Conservation (phyloP, 768 basidiomycete genomes). For the Rhodocollybia butyracea region DNA sequence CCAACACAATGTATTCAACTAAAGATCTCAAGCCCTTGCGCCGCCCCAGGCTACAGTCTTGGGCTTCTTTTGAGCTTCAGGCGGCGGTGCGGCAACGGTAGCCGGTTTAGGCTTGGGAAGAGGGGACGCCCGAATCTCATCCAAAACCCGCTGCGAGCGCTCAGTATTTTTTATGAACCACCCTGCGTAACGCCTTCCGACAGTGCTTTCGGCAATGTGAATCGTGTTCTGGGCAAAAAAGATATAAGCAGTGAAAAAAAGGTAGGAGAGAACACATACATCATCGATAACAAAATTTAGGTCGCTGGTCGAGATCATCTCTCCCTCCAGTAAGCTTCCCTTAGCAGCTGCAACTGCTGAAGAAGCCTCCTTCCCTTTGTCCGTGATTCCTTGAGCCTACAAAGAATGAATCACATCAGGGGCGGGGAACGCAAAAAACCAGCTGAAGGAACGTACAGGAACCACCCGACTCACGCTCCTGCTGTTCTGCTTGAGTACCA, state of each 20-base stretch:
- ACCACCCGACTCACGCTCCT: constrained; percentile 67
- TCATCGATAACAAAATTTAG: constrained; percentile 94
- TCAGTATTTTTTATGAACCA: constrained; percentile 98
- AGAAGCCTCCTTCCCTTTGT: constrained; percentile 18
- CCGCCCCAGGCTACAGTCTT: constrained; percentile 4
- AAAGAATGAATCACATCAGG: constrained; percentile 27
- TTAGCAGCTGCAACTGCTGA: constrained; percentile 10
- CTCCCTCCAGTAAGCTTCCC: constrained; percentile 73
- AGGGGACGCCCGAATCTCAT: constrained; percentile 61
- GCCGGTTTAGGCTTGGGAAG: constrained; percentile 32
- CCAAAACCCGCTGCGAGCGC: constrained; percentile 82
- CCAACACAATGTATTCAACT: too few relatives aligned
- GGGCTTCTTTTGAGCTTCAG: not conserved
- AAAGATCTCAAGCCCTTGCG: not conserved
- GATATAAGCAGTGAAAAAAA: not conserved
- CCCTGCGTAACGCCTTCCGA: constrained; percentile 89
- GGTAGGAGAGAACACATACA: constrained; percentile 41
- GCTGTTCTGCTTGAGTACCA: constrained; percentile 91
- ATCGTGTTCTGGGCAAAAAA: constrained; percentile 76
- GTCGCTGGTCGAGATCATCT: constrained; percentile 87
- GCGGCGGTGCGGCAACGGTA: not conserved
- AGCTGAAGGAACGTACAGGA: constrained; percentile 31
- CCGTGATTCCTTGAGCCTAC: constrained; percentile 23
- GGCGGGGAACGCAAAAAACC: not conserved
- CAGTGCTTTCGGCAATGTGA: constrained; percentile 91